Evolutionary conservation across 768 basidiomycete species (phyloP), one percentile per base, ranked within the genome.

Genomic region (Boletus vinaceobasis): DNA sequence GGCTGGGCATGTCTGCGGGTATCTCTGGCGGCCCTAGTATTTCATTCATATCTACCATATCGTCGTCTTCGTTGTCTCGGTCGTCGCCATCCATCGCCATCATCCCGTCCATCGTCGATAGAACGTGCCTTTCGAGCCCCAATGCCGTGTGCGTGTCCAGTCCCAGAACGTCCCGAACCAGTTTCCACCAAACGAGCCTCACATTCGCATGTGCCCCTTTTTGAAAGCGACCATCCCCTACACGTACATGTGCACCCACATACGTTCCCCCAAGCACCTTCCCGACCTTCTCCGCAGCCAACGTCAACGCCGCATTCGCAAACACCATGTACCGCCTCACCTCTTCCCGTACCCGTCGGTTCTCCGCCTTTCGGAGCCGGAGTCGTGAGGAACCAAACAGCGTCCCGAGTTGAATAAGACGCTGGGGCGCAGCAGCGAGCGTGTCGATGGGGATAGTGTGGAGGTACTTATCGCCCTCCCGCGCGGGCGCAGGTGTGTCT

Each of bases 351-450:
- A 82, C 61, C 14, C 63, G 66, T 46, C 73, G 63, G 58, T 82
- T 78, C 14, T 62, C 61, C 9, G 63, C 59, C 29, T 73, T 61
- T 21, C 71, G 75, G 0, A 90, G 74, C 23, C 79, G 76, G 2
- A 92, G 71, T 9, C 91, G 80, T 2, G 84, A 83, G 1, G 88
- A 85, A 5, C 88, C 89, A 70, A 92, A 92, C 2, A 92, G 77
- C 0, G 85, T 84, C 9, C 90, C 90, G 14, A 93, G 63, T 52
- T 86, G 82, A 15, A 93, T 63, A 27, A 92, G 77, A 9, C 77
- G 80, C 53, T 81, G 73, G 0, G 62, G 32, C 3, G 39, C 47
- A 0, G 21, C 50, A 0, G 50, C 52, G 29, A 67, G 65, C 17
- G 13, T 35, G 2, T 58, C 59, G 11, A 67, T 61, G 9, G 15